Evolutionary conservation across 2,329 filamentous ascomycete species (phyloP).

Genomic region (Ceratocystis variospora): DNA sequence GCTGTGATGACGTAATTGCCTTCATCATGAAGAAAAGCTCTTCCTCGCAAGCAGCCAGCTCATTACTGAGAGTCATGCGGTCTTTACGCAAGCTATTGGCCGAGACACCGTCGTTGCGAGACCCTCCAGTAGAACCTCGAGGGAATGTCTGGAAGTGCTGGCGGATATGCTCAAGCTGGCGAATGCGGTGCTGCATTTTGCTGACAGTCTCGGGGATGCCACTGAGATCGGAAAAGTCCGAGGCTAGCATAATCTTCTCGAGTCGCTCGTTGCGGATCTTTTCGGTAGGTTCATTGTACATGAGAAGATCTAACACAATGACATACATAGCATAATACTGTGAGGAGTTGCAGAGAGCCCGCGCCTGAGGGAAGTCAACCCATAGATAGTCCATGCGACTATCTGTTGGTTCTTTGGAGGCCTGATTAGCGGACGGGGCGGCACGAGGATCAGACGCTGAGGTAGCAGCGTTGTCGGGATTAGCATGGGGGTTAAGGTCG

Average conservation of each 20-base stretch:
- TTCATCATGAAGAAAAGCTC: constrained; percentile 99
- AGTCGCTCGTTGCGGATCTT: constrained; percentile 92
- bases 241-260: constrained; percentile 97
- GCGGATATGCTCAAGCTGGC: constrained; percentile 92
- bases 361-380: constrained; percentile 88
- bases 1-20: constrained; percentile 90
- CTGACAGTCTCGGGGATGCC: constrained; percentile 89
- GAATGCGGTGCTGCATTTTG: constrained; percentile 79
- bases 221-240: constrained; percentile 92
- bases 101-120: constrained; percentile 3
- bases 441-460: not conserved
- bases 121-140: constrained; percentile 38
- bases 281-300: constrained; percentile 92
- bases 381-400: constrained; percentile 88
- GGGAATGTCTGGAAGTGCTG: constrained; percentile 87
- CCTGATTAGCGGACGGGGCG: constrained; percentile 24
- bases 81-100: constrained; percentile 54
- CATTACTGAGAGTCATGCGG: constrained; percentile 72
- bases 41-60: constrained; percentile 80
- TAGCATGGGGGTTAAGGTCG: not conserved
- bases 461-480: not conserved
- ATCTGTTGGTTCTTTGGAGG: constrained; percentile 47
- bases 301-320: constrained; percentile 85
- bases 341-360: constrained; percentile 89
- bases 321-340: constrained; percentile 98